These are phyloP conservation scores for Boletus barrowsii DNA, from an alignment of 768 basidiomycete genomes.

Conservation along the genomic window DNA sequence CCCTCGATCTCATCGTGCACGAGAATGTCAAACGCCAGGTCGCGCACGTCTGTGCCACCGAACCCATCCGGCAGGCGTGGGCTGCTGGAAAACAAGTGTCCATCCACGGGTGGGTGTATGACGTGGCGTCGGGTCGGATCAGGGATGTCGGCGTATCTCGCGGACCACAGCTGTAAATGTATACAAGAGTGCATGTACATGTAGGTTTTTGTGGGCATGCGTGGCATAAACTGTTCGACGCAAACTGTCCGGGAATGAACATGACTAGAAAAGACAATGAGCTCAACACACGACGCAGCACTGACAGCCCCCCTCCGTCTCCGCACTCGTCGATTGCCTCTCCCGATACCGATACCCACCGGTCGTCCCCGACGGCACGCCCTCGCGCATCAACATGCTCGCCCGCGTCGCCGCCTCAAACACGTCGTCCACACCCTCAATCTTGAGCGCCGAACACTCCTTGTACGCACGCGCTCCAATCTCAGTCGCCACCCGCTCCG, in stretches of 20 bases:
- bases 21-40: conserved; percentile 62
- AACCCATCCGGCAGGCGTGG: conserved; percentile 48
- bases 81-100: conserved; percentile 38
- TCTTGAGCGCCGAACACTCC: conserved; percentile 88
- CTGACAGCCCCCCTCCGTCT: conserved; percentile 44
- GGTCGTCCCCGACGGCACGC: conserved; percentile 55
- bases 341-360: conserved; percentile 49
- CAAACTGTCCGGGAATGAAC: conserved; percentile 12
- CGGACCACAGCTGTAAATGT: neutral
- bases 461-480: conserved; percentile 95
- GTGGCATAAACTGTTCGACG: conserved; percentile 1
- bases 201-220: neutral
- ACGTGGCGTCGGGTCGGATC: conserved; percentile 56
- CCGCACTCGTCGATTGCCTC: conserved; percentile 38
- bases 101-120: conserved; percentile 78
- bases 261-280: conserved; percentile 2
- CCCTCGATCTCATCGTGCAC: conserved; percentile 47
- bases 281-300: conserved; percentile 70
- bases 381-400: conserved; percentile 93
- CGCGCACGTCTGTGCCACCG: conserved; percentile 45
- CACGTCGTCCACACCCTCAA: conserved; percentile 93
- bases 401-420: conserved; percentile 97
- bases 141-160: conserved; percentile 53
- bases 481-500: conserved; percentile 72
- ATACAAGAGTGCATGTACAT: neutral